Base-by-base conservation (phyloP, 1,284 basidiomycete species). In the Cystobasidiaceae sp. region DNA sequence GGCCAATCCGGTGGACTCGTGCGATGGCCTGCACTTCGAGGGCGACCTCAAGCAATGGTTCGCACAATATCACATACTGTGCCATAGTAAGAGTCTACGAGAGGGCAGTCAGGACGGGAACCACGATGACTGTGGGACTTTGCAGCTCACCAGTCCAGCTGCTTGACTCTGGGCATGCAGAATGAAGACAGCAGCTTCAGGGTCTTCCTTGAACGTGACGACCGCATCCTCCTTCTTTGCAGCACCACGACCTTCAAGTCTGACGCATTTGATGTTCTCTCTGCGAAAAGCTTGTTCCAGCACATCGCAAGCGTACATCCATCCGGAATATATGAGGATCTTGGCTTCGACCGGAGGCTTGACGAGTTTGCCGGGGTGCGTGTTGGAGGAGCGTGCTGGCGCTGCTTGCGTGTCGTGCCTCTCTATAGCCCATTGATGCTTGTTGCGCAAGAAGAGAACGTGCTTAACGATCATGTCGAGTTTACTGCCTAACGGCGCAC, bases 1-100 rank as follows among this genome's bases (percentile, higher is more conserved):
- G 73, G 1, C 72, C 72, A 55, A 74, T 73, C 2, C 73, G 68
- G 43, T 73, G 72, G 2, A 73, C 67, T n/a, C 73, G 66, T 2
- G 68, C 72, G 23, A 72, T 69, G 17, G 72, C 72, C 57, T 74
- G 73, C 7, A 71, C 59, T 46, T 74, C 73, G 32, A 74, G 59
- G 11, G 64, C 54, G 5, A 70, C 66, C 19, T 71, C 66, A 6
- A 73, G 62, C 0, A 71, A 57, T 9, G 73, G 73, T 50, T 74
- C 73, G 48, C 73, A 50, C 17, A 68, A 45, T 9, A 68, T 43
- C 19, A 72, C 69, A 55, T 71, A 68, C 15, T 66, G 62, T 0
- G 72, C 72, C 15, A 61, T 55, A 3, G 68, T 71, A 8, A 74
- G 56, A 44, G 67, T 74, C 60, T 62, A 17, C 21, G 9, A n/a